Evolutionary conservation across 345 rosid genomes (phyloP).

Genomic region (Aethionema arabicum): DNA sequence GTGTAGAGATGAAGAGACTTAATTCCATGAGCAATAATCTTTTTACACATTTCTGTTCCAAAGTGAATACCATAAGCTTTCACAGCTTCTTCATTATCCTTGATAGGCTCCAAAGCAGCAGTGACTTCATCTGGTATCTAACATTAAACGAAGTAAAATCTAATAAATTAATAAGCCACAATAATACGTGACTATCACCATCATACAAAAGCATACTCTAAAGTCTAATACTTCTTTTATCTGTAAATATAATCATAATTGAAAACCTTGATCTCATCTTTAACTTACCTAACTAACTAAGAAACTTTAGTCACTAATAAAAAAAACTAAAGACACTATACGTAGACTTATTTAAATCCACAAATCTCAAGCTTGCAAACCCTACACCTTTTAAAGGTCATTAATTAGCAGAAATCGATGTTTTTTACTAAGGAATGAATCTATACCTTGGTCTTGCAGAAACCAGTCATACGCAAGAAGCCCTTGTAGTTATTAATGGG

Average conservation of each 20-base stretch:
- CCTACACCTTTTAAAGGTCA: neutral
- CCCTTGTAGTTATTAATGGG: constrained; percentile 95
- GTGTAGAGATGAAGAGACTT: constrained; percentile 87
- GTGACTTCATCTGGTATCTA: constrained; percentile 80
- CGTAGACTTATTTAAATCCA: neutral
- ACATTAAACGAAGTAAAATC: neutral
- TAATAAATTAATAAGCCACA: neutral
- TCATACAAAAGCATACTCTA: neutral
- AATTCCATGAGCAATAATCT: constrained; percentile 88
- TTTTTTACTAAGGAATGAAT: neutral
- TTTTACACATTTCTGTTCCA: constrained; percentile 97
- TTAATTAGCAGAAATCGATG: constrained; percentile 2
- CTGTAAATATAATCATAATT: constrained; percentile 6
- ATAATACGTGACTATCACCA: neutral
- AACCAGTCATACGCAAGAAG: constrained; percentile 91
- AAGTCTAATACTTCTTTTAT: neutral
- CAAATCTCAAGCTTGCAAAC: constrained; percentile 2
- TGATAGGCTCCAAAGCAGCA: constrained; percentile 91
- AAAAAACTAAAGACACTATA: no score
- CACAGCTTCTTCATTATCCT: constrained; percentile 97
- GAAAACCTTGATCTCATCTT: neutral
- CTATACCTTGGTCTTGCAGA: constrained; percentile 88
- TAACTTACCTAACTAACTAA: neutral
- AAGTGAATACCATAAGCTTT: constrained; percentile 89
- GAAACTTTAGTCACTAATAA: no score